Percentiles rank a stretch among this genome's conserved stretches.
Evolutionary conservation across 78 protist species (phyloP).

Genomic region (slime mould (Dictyostelium discoideum)): DNA sequence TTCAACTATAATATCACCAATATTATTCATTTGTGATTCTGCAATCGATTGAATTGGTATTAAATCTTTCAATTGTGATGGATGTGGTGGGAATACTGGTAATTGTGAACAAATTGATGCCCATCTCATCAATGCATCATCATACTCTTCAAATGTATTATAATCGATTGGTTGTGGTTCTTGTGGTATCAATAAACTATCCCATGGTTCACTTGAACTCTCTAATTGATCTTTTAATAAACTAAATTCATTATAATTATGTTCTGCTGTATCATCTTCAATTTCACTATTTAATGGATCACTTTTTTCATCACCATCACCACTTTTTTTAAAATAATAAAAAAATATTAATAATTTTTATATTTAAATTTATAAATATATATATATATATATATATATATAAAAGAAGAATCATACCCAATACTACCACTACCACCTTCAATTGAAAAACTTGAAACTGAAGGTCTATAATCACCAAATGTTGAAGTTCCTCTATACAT

Average conservation of each 20-base stretch:
- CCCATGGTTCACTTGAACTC: conserved; percentile 57
- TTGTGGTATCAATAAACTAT: conserved; percentile 31
- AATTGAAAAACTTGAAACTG: conserved; percentile 42
- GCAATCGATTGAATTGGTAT: conserved; percentile 68
- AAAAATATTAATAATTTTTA: background rate
- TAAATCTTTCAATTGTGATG: conserved; percentile 56
- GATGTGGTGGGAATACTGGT: conserved; percentile 53
- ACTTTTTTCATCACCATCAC: conserved; percentile 22
- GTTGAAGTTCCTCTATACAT: conserved; percentile 21
- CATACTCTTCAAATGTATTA: conserved; percentile 68
- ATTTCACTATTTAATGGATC: conserved; percentile 32
- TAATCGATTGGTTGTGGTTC: conserved; percentile 79
- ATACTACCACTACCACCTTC: conserved; percentile 8
- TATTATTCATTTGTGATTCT: conserved; percentile 9
- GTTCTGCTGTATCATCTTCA: conserved; percentile 32
- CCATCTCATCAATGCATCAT: conserved; percentile 59
- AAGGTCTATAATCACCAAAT: conserved; percentile 51
- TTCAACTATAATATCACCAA: conserved; percentile 1
- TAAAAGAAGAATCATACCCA: background rate
- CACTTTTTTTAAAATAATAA: background rate
- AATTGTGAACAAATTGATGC: conserved; percentile 29
- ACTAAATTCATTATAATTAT: conserved; percentile 13
- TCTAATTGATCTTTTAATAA: conserved; percentile 2
- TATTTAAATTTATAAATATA: background rate
- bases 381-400: background rate